Conservation (phyloP, 2,329 filamentous ascomycete genomes). For the Podosphaera fusca region DNA sequence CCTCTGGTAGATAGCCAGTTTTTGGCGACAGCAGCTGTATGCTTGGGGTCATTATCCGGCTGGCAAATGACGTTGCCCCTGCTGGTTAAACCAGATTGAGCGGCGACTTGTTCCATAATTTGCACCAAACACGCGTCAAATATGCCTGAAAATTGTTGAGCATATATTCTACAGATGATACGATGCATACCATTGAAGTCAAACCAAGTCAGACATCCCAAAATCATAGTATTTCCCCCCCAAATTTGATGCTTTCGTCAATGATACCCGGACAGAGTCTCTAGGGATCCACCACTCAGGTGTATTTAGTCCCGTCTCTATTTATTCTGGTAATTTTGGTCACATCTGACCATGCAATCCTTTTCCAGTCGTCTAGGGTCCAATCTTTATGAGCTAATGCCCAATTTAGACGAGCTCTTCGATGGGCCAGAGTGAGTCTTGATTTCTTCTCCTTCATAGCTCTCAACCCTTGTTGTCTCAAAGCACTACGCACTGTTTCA, state of each 20-base stretch:
- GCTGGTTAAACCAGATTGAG: background rate
- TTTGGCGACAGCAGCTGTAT: background rate
- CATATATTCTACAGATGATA: background rate
- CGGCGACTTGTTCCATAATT: background rate
- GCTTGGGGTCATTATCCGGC: background rate
- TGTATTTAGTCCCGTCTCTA: background rate
- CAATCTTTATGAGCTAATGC: no score
- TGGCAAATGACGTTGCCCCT: background rate
- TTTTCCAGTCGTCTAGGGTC: no score
- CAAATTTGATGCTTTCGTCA: background rate
- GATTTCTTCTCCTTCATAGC: no score
- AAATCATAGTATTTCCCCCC: background rate
- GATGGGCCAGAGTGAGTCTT: no score
- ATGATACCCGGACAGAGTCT: background rate
- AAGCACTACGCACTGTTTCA: no score
- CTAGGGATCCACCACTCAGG: background rate
- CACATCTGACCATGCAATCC: background rate
- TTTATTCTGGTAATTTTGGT: background rate
- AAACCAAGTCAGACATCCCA: background rate
- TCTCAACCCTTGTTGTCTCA: no score
- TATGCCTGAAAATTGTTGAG: background rate
- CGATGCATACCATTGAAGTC: background rate
- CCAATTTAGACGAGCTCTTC: no score
- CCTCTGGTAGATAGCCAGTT: background rate
- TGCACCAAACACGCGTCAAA: background rate